phyloP scores from a whole-genome alignment of 2,329 filamentous ascomycete genomes.

The Colletotrichum filicis region DNA sequence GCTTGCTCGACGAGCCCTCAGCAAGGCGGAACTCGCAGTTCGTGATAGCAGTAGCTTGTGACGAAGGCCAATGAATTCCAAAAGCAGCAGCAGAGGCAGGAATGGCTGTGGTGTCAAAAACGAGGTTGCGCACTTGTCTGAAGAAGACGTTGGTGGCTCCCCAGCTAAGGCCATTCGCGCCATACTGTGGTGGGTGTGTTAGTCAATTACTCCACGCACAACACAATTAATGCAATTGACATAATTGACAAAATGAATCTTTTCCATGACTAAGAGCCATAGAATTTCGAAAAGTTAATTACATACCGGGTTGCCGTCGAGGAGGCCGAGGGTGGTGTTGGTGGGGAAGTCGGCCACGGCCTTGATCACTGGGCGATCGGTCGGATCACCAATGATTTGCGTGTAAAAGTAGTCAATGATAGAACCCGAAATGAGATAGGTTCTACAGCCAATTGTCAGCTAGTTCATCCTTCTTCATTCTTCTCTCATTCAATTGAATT shows the following conservation, averaged over 20 bases:
- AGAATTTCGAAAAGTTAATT: not conserved
- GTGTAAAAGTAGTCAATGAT: constrained; percentile 84
- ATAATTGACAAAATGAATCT: not conserved
- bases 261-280: not conserved
- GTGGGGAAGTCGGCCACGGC: constrained; percentile 59
- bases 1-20: constrained; percentile 55
- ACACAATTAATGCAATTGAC: not conserved
- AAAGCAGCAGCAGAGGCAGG: constrained; percentile 55
- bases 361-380: constrained; percentile 65
- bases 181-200: constrained; percentile 43
- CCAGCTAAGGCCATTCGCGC: constrained; percentile 55
- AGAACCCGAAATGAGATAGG: constrained; percentile 77
- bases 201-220: not conserved
- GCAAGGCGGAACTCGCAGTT: constrained; percentile 68
- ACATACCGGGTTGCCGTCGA: constrained; percentile 53
- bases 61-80: constrained; percentile 76
- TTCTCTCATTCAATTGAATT: not conserved
- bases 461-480: not conserved
- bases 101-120: constrained; percentile 65
- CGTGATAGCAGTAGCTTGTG: constrained; percentile 70
- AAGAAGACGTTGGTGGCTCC: constrained; percentile 69
- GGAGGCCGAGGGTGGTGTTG: constrained; percentile 52
- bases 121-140: constrained; percentile 67
- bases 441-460: constrained; percentile 47
- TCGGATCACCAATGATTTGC: constrained; percentile 79